Evolutionary conservation across 805 yeast genomes (phyloP).

Genomic region (Yueomyces sinensis): DNA sequence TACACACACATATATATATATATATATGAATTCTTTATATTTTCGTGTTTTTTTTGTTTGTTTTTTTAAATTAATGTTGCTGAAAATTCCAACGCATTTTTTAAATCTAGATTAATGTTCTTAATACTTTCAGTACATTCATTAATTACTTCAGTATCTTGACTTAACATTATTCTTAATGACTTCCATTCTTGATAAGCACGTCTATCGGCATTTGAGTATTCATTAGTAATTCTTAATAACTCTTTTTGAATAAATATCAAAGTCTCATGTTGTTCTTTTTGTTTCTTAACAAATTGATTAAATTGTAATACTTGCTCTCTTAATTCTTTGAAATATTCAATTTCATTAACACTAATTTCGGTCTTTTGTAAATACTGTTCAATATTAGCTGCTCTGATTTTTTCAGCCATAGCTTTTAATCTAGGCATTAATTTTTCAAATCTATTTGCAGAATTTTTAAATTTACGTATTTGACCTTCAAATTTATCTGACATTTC

Average conservation of each 20-base stretch:
- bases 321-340: slow-evolving; percentile 34
- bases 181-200: slow-evolving; percentile 21
- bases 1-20: no score
- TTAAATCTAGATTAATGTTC: not conserved
- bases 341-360: slow-evolving; percentile 28
- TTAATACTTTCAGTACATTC: slow-evolving; percentile 1
- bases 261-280: slow-evolving; percentile 18
- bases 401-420: slow-evolving; percentile 15
- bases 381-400: slow-evolving; percentile 3
- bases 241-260: slow-evolving; percentile 18
- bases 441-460: slow-evolving; percentile 22
- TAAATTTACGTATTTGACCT: slow-evolving; percentile 7
- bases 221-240: slow-evolving; percentile 3
- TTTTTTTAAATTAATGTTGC: no score
- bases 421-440: slow-evolving; percentile 20
- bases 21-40: no score
- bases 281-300: slow-evolving; percentile 18
- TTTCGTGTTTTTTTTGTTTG: no score
- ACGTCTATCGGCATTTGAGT: slow-evolving; percentile 1
- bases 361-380: slow-evolving; percentile 14
- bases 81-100: not conserved
- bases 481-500: slow-evolving; percentile 6
- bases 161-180: slow-evolving; percentile 19
- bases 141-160: slow-evolving; percentile 13
- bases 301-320: slow-evolving; percentile 22